A percentile compares a stretch with the other conserved stretches of the same genome.
These are phyloP conservation scores for Saprolegnia parasitica DNA, from an alignment of 352 stramenopile species.

Conservation along the genomic window DNA sequence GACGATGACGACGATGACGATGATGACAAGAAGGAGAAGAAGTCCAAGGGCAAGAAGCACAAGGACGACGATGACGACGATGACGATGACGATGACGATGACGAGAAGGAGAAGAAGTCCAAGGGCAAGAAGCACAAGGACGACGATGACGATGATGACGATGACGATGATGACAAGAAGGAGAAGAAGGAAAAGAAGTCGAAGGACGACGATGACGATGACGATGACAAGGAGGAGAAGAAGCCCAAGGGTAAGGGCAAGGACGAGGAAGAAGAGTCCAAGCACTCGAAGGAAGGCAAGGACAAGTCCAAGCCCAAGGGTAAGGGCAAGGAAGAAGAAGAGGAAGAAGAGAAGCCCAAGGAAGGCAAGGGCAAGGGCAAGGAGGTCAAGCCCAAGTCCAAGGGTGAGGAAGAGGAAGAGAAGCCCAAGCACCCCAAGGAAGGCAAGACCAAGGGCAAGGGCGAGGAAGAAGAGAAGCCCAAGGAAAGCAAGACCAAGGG, in stretches of 20 bases:
- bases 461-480: too few relatives aligned
- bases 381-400: not conserved
- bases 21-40: not conserved
- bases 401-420: constrained; percentile 1
- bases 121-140: constrained; percentile 5
- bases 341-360: constrained; percentile 13
- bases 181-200: constrained; percentile 13
- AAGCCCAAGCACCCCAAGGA: constrained; percentile 3
- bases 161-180: not conserved
- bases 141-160: not conserved
- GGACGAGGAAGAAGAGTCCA: constrained; percentile 4
- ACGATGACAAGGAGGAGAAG: not conserved
- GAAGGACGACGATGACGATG: not conserved
- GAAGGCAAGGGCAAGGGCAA: too few relatives aligned
- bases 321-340: not conserved
- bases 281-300: constrained; percentile 1
- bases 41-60: not conserved
- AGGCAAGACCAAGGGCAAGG: not conserved
- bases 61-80: constrained; percentile 4
- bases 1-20: not conserved
- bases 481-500: too few relatives aligned
- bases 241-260: not conserved
- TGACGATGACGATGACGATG: not conserved
- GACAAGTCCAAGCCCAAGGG: constrained; percentile 5
- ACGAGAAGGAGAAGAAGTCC: not conserved